Base-by-base conservation (phyloP, 2,329 filamentous ascomycete genomes). In the Aspergillus sp. region DNA sequence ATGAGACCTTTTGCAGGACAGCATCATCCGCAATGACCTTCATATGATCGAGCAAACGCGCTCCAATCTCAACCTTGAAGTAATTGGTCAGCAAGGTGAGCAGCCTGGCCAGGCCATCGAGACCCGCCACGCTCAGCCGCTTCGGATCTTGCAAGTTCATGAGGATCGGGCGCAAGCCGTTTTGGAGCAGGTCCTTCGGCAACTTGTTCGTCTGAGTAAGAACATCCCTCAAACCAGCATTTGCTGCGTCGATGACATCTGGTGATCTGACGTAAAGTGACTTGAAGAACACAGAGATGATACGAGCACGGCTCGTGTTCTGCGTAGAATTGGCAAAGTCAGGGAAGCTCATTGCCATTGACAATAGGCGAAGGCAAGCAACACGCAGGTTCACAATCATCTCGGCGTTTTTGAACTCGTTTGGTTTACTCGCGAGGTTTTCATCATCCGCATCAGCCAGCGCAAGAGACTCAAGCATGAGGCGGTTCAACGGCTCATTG, bases 1-100 rank as follows among this genome's bases (percentile, higher is more conserved):
- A 99, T 0, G 93, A 97, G 2, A 95, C 90, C 68, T 93, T 91
- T 72, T 98, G 93, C 64, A 98, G 79, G 13, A 86, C 83, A 51
- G 81, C 83, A 3, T 90, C 84, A 58, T 97, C 92, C 1, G 93
- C 93, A 62, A 99, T 92, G 11, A 88, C 85, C 70, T 93, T 93
- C 75, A 97, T 89, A 68, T 99, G 95, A 63, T 98, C 93, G 9
- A 99, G 81, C n/a, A 99, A 78, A 22, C 95, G 86, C 20, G 91
- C 86, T 6, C 95, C 96, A 54, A 99, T 99, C 72, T 99, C 95
- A 1, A 98, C 93, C 76, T 99, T 99, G 77, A 99, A 99, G 73
- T 99, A 99, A 59, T 95, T 98, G 0, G 93, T 99, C 17, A 99
- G 80, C 2, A 99, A 82, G 62, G 95, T 93, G 59, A 99, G 77